Percentiles rank a stretch among this genome's conserved stretches.
Conservation (phyloP, 1,284 basidiomycete genomes). For the Ustilago nuda region DNA sequence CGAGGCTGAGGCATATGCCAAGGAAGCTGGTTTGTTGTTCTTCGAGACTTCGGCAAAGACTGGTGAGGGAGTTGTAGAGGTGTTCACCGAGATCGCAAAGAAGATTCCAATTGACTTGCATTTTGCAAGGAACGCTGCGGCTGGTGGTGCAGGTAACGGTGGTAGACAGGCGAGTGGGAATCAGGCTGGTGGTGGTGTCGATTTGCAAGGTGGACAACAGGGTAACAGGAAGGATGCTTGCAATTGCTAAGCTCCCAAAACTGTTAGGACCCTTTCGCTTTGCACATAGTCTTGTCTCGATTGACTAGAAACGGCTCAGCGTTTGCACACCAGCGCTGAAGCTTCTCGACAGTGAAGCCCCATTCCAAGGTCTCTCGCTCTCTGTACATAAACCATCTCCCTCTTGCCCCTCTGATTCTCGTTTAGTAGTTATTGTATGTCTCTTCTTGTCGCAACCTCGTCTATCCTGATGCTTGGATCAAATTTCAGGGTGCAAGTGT, state of each 20-base stretch:
- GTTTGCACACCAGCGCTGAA: neutral
- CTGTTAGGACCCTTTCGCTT: neutral
- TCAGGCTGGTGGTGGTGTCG: slow-evolving; percentile 41
- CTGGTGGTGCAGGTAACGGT: slow-evolving; percentile 28
- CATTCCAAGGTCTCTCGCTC: neutral
- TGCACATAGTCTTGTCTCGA: neutral
- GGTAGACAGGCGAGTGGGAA: slow-evolving; percentile 40
- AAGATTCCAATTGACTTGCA: slow-evolving; percentile 64
- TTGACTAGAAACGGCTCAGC: neutral
- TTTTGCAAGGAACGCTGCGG: slow-evolving; percentile 49
- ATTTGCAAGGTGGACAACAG: slow-evolving; percentile 46
- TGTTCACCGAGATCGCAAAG: slow-evolving; percentile 84
- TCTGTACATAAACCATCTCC: slow-evolving; percentile 36
- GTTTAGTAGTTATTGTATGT: slow-evolving; percentile 10
- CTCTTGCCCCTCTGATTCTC: slow-evolving; percentile 3
- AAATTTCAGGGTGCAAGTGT: too few relatives aligned
- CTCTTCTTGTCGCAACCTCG: slow-evolving; percentile 10
- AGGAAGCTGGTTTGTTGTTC: slow-evolving; percentile 91
- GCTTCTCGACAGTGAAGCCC: neutral
- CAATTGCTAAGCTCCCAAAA: slow-evolving; percentile 48
- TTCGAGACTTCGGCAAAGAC: slow-evolving; percentile 99
- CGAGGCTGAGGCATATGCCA: slow-evolving; percentile 95
- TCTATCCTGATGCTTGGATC: neutral
- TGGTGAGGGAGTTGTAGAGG: slow-evolving; percentile 93
- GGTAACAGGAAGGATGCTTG: slow-evolving; percentile 51